Evolutionary conservation across 1,284 basidiomycete species (phyloP), one percentile per base, ranked within the genome.

Genomic region (Rhodotorula glutinis): DNA sequence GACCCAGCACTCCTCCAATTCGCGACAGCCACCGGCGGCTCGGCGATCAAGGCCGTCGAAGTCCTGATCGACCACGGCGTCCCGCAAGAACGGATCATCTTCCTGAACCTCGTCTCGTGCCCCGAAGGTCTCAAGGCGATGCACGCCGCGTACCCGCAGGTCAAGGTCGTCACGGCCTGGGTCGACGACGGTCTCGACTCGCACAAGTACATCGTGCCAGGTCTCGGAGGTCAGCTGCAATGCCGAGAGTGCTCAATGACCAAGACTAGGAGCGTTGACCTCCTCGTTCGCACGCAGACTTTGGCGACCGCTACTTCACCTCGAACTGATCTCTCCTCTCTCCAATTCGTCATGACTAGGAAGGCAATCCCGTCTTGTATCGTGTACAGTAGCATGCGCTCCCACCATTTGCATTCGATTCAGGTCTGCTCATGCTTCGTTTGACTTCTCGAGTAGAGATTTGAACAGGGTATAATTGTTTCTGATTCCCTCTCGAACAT

Each of bases 21-120:
- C 23, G 2, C n/a, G 23, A 25, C 72, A 93, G 93, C 95, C 0
- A 98, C 95, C 0, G 95, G 95, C 43, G 95, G 96, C 53, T 97
- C 93, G 23, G 96, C 94, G 4, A 93, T 96, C 80, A 97, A 98
- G 79, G 95, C 95, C 0, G 91, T 98, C 60, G 92, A 98, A 78
- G 91, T 98, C 13, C 83, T 98, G 27, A 86, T 89, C 78, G 88
- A 92, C 62, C 88, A 93, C 76, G 91, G 90, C 47, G 95, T 98
- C 40, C 78, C 80, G 53, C 81, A 88, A 79, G 88, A 92, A 69
- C 85, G 91, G 64, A 98, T 99, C 75, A 89, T 98, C 74, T 99
- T 99, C 81, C 86, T 99, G 73, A 98, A 98, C 79, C 81, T 99
- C 77, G 92, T 95, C 73, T 87, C 95, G 23, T 87, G 91, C 7